These are phyloP conservation scores for Globisporangium ultimum DNA, from an alignment of 352 stramenopile genomes.

Conservation along the genomic window DNA sequence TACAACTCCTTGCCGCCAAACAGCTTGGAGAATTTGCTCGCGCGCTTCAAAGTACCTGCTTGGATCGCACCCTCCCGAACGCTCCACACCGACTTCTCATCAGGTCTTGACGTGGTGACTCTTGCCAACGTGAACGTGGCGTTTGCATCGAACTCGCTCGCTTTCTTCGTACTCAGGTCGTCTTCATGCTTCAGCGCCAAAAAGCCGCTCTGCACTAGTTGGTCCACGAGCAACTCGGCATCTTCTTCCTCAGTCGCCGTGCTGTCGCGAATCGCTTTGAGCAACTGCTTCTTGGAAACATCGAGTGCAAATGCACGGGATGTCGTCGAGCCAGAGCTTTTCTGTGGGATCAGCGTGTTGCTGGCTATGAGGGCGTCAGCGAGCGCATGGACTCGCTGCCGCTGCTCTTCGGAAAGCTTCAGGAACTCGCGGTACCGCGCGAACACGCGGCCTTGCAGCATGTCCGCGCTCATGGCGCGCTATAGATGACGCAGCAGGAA, in stretches of 20 bases:
- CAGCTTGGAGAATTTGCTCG: conserved; percentile 4
- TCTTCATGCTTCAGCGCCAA: neutral
- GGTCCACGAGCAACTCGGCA: neutral
- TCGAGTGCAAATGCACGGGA: neutral
- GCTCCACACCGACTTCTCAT: conserved; percentile 7
- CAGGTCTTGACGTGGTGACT: neutral
- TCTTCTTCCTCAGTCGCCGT: neutral
- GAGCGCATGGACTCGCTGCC: neutral
- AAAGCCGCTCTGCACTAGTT: neutral
- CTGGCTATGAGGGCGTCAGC: neutral
- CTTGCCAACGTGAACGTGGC: neutral
- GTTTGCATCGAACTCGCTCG: neutral
- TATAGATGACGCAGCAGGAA: too few relatives aligned
- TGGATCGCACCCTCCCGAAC: conserved; percentile 10
- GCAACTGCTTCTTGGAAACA: neutral
- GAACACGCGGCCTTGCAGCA: conserved; percentile 1
- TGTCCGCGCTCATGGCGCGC: neutral
- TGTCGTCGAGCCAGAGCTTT: neutral
- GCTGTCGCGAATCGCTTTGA: neutral
- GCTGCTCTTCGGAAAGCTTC: neutral
- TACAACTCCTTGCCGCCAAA: conserved; percentile 7
- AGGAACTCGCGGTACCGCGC: neutral
- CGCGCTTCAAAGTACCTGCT: conserved; percentile 5
- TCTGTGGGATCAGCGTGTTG: neutral
- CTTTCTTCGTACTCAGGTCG: neutral